Evolutionary conservation across 805 yeast species (phyloP).

Genomic region (Torulaspora microellipsoides): DNA sequence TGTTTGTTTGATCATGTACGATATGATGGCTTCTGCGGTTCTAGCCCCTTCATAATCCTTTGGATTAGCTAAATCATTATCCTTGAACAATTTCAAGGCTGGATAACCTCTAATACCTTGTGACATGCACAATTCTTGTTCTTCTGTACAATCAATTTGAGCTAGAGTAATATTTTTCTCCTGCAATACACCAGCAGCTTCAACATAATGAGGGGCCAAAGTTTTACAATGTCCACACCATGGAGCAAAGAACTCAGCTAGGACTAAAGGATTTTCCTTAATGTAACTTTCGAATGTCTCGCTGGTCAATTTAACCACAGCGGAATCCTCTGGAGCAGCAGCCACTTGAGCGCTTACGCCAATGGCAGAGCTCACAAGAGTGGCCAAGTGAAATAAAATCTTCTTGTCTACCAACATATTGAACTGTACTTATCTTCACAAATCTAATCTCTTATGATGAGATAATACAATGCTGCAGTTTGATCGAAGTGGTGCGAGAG

Average conservation of each 20-base stretch:
- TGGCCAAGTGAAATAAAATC: slow-evolving; percentile 15
- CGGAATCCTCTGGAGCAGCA: slow-evolving; percentile 74
- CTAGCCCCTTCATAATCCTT: slow-evolving; percentile 82
- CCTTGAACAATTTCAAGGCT: slow-evolving; percentile 69
- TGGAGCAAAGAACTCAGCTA: slow-evolving; percentile 89
- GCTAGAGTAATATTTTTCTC: slow-evolving; percentile 66
- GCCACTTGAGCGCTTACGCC: slow-evolving; percentile 52
- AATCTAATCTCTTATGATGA: too few relatives aligned
- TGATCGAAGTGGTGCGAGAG: too few relatives aligned
- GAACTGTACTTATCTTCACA: neutral
- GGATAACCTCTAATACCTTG: slow-evolving; percentile 80
- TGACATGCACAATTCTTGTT: slow-evolving; percentile 62
- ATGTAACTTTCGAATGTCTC: slow-evolving; percentile 64
- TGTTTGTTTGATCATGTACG: slow-evolving; percentile 75
- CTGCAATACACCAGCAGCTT: slow-evolving; percentile 69
- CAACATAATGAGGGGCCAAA: slow-evolving; percentile 72
- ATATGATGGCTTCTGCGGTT: slow-evolving; percentile 69
- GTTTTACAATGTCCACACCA: slow-evolving; percentile 98
- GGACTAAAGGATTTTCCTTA: slow-evolving; percentile 66
- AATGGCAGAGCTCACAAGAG: slow-evolving; percentile 20
- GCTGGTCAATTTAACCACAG: slow-evolving; percentile 74
- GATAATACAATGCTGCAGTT: too few relatives aligned
- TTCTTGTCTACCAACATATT: slow-evolving; percentile 9
- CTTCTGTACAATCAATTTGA: slow-evolving; percentile 81
- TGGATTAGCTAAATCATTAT: slow-evolving; percentile 39